phyloP scores from a whole-genome alignment of 306 rosid genomes.

The Trifolium pratense region DNA sequence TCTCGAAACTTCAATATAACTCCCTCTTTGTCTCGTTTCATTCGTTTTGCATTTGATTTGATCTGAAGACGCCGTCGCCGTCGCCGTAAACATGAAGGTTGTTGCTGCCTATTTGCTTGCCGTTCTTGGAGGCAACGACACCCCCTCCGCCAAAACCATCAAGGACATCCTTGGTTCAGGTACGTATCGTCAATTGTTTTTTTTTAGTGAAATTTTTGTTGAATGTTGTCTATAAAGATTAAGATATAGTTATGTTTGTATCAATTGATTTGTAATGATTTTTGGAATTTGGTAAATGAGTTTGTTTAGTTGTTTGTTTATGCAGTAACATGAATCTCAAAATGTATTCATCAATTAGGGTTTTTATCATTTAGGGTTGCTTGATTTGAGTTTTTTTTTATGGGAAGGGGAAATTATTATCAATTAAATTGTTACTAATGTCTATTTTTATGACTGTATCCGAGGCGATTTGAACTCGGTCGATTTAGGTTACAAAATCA shows the following conservation, averaged over 20 bases:
- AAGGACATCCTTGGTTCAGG: constrained; percentile 56
- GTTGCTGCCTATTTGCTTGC: constrained; percentile 69
- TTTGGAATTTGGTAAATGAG: background rate
- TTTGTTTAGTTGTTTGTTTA: background rate
- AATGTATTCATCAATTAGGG: background rate
- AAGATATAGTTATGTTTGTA: background rate
- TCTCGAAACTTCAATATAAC: background rate
- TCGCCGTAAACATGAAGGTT: constrained; percentile 60
- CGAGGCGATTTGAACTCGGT: too few relatives aligned
- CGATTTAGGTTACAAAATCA: too few relatives aligned
- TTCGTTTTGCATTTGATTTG: background rate
- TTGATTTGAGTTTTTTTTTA: background rate
- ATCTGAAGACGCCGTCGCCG: constrained; percentile 17
- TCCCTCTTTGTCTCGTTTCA: background rate
- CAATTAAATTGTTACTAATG: background rate
- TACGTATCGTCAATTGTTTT: background rate
- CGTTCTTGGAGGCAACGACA: constrained; percentile 62
- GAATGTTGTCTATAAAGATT: background rate
- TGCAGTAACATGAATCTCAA: background rate
- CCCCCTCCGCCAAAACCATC: constrained; percentile 51
- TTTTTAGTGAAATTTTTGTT: background rate
- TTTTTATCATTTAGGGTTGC: too few relatives aligned
- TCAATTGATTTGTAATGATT: background rate
- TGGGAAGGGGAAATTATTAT: too few relatives aligned
- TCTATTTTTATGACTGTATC: background rate